These are phyloP conservation scores for Liriodendron chinense DNA, from an alignment of 164 flowering plant species.

Conservation along the genomic window DNA sequence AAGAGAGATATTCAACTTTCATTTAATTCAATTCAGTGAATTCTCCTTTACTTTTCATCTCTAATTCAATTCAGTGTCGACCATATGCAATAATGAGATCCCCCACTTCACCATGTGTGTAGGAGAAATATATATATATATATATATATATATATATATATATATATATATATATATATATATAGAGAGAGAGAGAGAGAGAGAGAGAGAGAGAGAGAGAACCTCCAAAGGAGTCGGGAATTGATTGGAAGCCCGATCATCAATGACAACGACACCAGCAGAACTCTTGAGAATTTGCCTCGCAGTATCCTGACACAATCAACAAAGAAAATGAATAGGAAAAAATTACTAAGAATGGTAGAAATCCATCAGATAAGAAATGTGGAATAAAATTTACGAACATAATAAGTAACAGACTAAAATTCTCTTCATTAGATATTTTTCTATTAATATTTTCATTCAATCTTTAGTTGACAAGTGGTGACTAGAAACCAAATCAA, in stretches of 20 bases:
- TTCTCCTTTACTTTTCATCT: no score
- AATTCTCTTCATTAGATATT: no score
- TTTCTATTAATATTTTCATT: not conserved
- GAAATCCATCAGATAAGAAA: not conserved
- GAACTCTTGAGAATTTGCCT: slow-evolving; percentile 75
- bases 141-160: not conserved
- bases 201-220: slow-evolving; percentile 5
- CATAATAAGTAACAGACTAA: no score
- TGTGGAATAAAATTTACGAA: no score
- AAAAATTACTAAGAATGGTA: not conserved
- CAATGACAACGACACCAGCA: slow-evolving; percentile 87
- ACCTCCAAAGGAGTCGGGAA: slow-evolving; percentile 94
- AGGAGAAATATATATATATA: not conserved
- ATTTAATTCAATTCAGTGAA: no score
- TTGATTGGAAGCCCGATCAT: slow-evolving; percentile 75
- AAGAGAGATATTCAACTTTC: no score
- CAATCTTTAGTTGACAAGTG: not conserved
- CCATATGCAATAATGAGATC: no score
- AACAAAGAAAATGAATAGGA: not conserved
- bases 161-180: not conserved
- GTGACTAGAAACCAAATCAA: not conserved
- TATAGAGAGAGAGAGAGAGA: not conserved
- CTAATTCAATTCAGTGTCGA: no score
- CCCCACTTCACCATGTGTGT: not conserved
- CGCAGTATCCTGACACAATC: slow-evolving; percentile 59